Percentiles rank a stretch among this genome's conserved stretches.
Conservation (phyloP, 257 asterid species). For the Lycium barbarum region DNA sequence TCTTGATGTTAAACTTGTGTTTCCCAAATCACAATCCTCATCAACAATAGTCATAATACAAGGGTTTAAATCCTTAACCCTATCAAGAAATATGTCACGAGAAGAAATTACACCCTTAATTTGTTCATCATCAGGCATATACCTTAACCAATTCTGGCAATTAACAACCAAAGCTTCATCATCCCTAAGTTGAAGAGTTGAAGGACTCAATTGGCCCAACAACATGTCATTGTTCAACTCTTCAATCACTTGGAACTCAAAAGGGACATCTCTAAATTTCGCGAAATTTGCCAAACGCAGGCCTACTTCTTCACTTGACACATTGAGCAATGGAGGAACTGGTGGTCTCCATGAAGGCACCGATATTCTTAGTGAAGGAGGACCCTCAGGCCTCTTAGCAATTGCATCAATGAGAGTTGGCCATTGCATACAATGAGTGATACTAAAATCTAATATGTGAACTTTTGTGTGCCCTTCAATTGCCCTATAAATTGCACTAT, state of each 20-base stretch:
- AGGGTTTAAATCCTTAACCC: conserved; percentile 51
- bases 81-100: conserved; percentile 55
- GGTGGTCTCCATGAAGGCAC: conserved; percentile 65
- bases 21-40: conserved; percentile 67
- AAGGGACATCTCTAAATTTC: conserved; percentile 61
- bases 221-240: conserved; percentile 42
- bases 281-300: conserved; percentile 67
- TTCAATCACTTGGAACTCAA: conserved; percentile 65
- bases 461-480: conserved; percentile 47
- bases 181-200: conserved; percentile 41
- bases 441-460: conserved; percentile 72
- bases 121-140: conserved; percentile 50
- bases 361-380: conserved; percentile 56
- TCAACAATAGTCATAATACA: conserved; percentile 58
- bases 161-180: conserved; percentile 73
- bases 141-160: conserved; percentile 75
- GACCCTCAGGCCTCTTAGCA: conserved; percentile 51
- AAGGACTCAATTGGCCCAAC: conserved; percentile 41
- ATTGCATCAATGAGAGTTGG: conserved; percentile 73
- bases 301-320: conserved; percentile 61
- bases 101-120: conserved; percentile 28
- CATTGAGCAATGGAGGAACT: conserved; percentile 68
- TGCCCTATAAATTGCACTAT: conserved; percentile 58
- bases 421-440: conserved; percentile 88
- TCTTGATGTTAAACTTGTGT: conserved; percentile 51